Base-by-base conservation (phyloP, 345 rosid species). In the Zanthoxylum bungeanum region DNA sequence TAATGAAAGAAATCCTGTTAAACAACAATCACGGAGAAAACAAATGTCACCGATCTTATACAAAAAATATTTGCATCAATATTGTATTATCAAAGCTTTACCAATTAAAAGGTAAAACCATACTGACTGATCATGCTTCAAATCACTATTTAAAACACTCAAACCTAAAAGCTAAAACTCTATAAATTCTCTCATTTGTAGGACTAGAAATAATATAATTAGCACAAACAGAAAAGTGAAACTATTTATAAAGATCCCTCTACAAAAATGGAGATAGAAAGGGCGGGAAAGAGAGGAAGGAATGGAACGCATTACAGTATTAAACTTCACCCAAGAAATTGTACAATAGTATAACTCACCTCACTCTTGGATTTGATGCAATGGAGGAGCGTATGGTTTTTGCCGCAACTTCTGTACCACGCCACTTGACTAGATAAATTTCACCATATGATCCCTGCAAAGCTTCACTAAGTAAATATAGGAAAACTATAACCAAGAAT, bases 321-420 rank as follows among this genome's bases (percentile, higher is more conserved):
- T 44, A 44, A 44, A 44, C 16, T 3, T 34, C n/a, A 44, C 19
- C 19, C 3, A 12, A 44, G 12, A 4, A 44, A 19, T 44, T 19
- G 49, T 12, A 53, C 46, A 42, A 69, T 12, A 46, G 34, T 28
- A 52, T 60, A 64, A 80, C 85, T 79, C 76, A 88, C 92, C 72
- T 88, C 78, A 86, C 92, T 60, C 70, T 83, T 17, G 83, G 83
- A 78, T 82, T 84, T 76, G 90, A 82, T 46, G 92, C 88, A 60
- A 88, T 85, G 73, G 88, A 82, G 36, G 89, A 86, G 33, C 85
- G 85, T 22, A 85, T 88, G n/a, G 88, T 85, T 76, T 88, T 88
- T 68, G 90, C 90, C 5, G 90, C 90, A 61, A 88, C 79, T 73
- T 82, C 87, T 53, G 90, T 88, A 66, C 88, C 92, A 19, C 87